Percentiles rank a stretch among this genome's conserved stretches.
phyloP scores from a whole-genome alignment of 2,329 filamentous ascomycete species.

The Ceratocystis harringtonii region DNA sequence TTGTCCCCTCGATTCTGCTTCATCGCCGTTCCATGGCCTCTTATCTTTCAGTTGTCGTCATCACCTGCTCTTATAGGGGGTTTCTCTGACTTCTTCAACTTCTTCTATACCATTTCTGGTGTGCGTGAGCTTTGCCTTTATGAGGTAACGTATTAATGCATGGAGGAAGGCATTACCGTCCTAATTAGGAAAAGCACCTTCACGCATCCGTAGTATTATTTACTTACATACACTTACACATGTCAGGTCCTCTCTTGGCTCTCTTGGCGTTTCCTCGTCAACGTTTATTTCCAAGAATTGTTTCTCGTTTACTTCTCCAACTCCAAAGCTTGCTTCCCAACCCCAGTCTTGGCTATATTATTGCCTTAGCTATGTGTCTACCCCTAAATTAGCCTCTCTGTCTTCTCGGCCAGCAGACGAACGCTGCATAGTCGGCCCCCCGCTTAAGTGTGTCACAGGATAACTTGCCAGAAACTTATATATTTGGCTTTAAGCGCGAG shows the following conservation, averaged over 20 bases:
- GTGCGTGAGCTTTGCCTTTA: neutral
- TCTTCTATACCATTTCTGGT: neutral
- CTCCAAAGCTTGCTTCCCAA: neutral
- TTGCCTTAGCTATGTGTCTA: too few species aligned
- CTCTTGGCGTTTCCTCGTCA: neutral
- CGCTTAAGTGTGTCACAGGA: neutral
- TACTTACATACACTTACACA: neutral
- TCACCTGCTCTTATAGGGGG: neutral
- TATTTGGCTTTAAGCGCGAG: neutral
- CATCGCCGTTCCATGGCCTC: neutral
- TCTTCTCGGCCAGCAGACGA: neutral
- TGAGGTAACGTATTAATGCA: neutral
- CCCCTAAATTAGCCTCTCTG: neutral
- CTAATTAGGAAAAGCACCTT: neutral
- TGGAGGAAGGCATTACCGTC: neutral
- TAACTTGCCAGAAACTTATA: neutral
- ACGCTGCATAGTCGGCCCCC: neutral
- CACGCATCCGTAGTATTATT: neutral
- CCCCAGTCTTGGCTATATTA: too few species aligned
- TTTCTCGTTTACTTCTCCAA: neutral
- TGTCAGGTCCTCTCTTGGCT: neutral
- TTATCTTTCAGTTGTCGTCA: neutral
- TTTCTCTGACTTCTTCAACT: neutral
- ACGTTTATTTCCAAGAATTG: neutral
- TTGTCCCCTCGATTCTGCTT: neutral